phyloP scores from a whole-genome alignment of 805 yeast species.

The Suhomyces kilbournensis region DNA sequence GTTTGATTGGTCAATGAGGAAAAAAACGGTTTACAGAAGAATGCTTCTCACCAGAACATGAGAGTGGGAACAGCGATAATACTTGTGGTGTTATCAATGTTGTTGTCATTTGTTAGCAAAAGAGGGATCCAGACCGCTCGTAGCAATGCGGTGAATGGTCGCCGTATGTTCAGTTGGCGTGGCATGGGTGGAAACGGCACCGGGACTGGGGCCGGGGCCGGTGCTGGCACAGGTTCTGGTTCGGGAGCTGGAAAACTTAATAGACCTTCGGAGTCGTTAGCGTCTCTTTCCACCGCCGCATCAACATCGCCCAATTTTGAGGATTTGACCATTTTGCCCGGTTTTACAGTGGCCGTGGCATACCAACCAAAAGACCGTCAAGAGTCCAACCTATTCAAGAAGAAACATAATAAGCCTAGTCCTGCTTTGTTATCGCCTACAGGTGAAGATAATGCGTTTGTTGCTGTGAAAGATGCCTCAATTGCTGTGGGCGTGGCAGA shows the following conservation, averaged over 20 bases:
- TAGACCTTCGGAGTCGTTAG: constrained; percentile 9
- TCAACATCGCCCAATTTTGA: constrained; percentile 20
- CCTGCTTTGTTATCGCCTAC: constrained; percentile 52
- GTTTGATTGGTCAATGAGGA: constrained; percentile 1
- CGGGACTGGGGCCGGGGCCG: background rate
- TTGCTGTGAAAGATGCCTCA: constrained; percentile 42
- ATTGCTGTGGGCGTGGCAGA: constrained; percentile 82
- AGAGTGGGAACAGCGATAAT: background rate
- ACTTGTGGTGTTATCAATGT: constrained; percentile 17
- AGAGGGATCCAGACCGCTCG: constrained; percentile 7
- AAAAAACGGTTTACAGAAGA: background rate
- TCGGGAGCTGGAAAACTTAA: background rate
- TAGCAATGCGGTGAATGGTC: background rate
- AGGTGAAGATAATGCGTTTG: constrained; percentile 75
- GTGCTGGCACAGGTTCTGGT: constrained; percentile 4
- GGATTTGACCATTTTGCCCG: constrained; percentile 22
- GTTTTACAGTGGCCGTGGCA: constrained; percentile 62
- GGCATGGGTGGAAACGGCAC: background rate
- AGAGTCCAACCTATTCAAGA: constrained; percentile 45
- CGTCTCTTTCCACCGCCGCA: constrained; percentile 14
- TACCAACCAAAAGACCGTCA: constrained; percentile 70
- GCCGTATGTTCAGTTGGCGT: constrained; percentile 3
- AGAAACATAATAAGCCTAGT: constrained; percentile 20
- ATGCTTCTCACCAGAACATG: background rate
- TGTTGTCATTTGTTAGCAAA: constrained; percentile 16